Evolutionary conservation across 805 yeast species (phyloP).

Genomic region (Schwanniomyces sp.): DNA sequence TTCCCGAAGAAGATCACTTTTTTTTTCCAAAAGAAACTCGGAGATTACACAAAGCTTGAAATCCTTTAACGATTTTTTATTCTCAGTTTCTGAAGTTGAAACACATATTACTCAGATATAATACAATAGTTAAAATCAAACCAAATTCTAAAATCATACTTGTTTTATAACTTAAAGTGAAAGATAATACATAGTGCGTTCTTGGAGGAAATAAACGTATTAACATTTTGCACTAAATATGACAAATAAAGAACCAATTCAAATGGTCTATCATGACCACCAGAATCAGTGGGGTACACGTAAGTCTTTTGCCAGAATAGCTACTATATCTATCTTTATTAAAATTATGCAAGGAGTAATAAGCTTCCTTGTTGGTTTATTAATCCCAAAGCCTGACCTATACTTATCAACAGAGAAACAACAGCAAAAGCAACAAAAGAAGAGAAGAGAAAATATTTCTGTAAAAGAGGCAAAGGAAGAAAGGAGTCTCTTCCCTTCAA

Average conservation of each 20-base stretch:
- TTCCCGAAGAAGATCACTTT: not conserved
- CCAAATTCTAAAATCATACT: not conserved
- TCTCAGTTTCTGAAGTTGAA: not conserved
- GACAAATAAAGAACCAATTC: not conserved
- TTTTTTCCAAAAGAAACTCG: not conserved
- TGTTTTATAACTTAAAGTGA: not conserved
- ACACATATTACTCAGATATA: not conserved
- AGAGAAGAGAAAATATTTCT: not conserved
- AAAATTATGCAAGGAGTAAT: conserved; percentile 1
- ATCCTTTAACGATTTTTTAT: not conserved
- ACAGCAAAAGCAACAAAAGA: not conserved
- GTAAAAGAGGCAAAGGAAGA: not conserved
- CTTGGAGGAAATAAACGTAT: not conserved
- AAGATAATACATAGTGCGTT: not conserved
- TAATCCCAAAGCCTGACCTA: not conserved
- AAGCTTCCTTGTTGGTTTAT: not conserved
- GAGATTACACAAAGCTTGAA: conserved; percentile 1
- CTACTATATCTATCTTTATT: not conserved
- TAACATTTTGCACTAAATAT: not conserved
- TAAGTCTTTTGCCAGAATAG: not conserved
- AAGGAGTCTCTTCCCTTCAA: conserved; percentile 10
- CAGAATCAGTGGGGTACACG: not conserved
- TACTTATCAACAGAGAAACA: not conserved
- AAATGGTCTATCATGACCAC: not conserved
- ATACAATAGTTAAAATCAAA: not conserved